Conservation (phyloP, 179 eudicot genomes). For the Camellia oleifera region DNA sequence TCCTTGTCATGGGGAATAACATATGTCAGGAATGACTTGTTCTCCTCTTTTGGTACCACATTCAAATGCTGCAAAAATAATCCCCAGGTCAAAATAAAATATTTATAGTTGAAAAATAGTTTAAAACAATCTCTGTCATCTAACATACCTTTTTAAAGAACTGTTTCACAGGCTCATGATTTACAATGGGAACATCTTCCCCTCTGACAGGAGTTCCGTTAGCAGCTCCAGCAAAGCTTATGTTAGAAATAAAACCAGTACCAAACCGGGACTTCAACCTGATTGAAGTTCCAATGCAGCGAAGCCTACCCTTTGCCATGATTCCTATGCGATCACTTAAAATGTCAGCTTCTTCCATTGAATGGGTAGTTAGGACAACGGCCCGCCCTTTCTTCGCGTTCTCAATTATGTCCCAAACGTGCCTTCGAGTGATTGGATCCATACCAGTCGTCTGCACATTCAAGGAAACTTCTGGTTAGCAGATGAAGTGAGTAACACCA, state of each 20-base stretch:
- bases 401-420: constrained; percentile 96
- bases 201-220: constrained; percentile 42
- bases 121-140: neutral
- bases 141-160: constrained; percentile 69
- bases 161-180: constrained; percentile 62
- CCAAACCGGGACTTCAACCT: constrained; percentile 88
- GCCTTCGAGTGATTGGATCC: constrained; percentile 97
- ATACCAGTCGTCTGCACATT: constrained; percentile 83
- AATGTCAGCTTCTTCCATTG: constrained; percentile 99
- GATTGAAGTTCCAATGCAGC: constrained; percentile 92
- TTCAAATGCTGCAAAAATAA: constrained; percentile 55
- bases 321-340: constrained; percentile 92
- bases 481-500: neutral
- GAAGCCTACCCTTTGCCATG: constrained; percentile 96
- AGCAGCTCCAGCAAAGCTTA: constrained; percentile 56
- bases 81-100: constrained; percentile 18
- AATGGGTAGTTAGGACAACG: constrained; percentile 86
- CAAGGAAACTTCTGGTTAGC: constrained; percentile 6
- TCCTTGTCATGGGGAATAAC: constrained; percentile 83
- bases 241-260: constrained; percentile 78
- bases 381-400: constrained; percentile 85
- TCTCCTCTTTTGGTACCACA: constrained; percentile 82
- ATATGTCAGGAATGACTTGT: constrained; percentile 71
- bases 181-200: constrained; percentile 26
- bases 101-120: neutral